Conservation (phyloP, 306 rosid genomes). For the Rosa persica region DNA sequence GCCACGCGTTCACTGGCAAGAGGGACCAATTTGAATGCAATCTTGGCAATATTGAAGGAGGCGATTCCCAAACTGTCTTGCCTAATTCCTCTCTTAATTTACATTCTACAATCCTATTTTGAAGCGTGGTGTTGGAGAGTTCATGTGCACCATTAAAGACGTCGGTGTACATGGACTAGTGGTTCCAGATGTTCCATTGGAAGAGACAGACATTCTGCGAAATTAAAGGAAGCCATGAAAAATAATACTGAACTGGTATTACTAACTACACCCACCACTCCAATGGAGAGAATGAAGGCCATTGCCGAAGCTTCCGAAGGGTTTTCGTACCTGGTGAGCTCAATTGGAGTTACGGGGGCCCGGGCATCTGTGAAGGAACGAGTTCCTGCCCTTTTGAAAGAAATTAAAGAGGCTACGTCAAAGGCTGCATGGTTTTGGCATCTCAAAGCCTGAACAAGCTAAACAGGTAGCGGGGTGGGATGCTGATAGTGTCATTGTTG, state of each 20-base stretch:
- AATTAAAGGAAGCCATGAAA: conserved; percentile 71
- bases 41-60: conserved; percentile 82
- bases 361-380: conserved; percentile 70
- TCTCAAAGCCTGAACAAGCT: conserved; percentile 83
- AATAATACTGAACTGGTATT: conserved; percentile 82
- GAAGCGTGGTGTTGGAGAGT: conserved; percentile 70
- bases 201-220: conserved; percentile 69
- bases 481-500: conserved; percentile 93
- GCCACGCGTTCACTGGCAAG: conserved; percentile 79
- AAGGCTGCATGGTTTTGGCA: conserved; percentile 93
- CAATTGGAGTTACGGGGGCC: conserved; percentile 88
- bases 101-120: conserved; percentile 87
- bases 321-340: conserved; percentile 85
- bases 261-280: conserved; percentile 90
- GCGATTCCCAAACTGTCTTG: conserved; percentile 81
- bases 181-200: conserved; percentile 94
- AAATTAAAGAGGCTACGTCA: conserved; percentile 74
- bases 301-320: conserved; percentile 86
- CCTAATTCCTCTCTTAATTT: conserved; percentile 82
- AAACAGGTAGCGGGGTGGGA: conserved; percentile 87
- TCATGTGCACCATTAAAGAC: conserved; percentile 71
- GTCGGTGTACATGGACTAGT: conserved; percentile 86
- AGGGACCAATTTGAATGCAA: conserved; percentile 70
- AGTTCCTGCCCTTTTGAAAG: conserved; percentile 62
- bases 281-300: conserved; percentile 68